Evolutionary conservation across 306 rosid species (phyloP).

Genomic region (Sphenostylis stenocarpa): DNA sequence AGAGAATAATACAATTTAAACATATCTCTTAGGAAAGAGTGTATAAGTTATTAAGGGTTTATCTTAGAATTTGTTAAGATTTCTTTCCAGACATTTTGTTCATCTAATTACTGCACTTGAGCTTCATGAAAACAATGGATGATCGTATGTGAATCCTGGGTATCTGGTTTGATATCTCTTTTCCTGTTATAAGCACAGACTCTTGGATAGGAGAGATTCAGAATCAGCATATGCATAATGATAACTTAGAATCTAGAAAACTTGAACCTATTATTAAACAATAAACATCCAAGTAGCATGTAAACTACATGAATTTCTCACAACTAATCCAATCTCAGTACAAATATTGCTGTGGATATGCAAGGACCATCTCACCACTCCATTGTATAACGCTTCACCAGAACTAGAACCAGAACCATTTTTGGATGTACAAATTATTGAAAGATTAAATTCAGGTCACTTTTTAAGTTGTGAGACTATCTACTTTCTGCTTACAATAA

Average conservation of each 20-base stretch:
- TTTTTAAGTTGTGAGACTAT: no score
- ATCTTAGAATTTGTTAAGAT: no score
- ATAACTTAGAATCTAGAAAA: background rate
- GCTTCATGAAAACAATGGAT: background rate
- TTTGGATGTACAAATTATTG: no score
- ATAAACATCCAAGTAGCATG: background rate
- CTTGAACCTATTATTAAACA: background rate
- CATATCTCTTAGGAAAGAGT: background rate
- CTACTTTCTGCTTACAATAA: no score
- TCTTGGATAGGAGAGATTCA: background rate
- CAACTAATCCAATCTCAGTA: background rate
- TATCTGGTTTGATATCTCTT: no score
- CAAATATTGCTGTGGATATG: no score
- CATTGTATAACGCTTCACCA: background rate
- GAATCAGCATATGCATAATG: background rate
- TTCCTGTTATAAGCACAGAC: background rate
- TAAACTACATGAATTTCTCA: background rate
- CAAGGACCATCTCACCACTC: no score
- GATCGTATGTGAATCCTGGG: no score
- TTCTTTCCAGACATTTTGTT: no score
- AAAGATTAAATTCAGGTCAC: no score
- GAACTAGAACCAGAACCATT: no score
- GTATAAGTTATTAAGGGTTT: no score
- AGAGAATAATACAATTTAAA: background rate
- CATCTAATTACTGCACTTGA: background rate